Evolutionary conservation across 805 yeast genomes (phyloP).

Genomic region (Candida silvicultrix): DNA sequence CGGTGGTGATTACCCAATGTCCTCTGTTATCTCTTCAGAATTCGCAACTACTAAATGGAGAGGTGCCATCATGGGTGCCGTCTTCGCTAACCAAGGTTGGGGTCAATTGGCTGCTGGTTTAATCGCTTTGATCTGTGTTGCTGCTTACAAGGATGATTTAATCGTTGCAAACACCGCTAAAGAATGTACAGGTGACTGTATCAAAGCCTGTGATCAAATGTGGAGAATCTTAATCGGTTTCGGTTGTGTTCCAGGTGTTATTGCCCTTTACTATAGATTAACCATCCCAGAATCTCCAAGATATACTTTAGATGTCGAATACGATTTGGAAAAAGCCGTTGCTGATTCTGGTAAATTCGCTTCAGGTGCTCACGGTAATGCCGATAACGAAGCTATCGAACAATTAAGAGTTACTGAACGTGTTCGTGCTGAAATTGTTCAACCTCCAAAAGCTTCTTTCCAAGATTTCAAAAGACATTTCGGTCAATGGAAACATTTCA

Average conservation of each 20-base stretch:
- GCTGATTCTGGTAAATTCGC: slow-evolving; percentile 49
- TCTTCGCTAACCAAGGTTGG: slow-evolving; percentile 95
- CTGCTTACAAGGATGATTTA: slow-evolving; percentile 65
- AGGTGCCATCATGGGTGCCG: slow-evolving; percentile 97
- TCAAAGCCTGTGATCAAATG: slow-evolving; percentile 82
- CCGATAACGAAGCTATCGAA: slow-evolving; percentile 36
- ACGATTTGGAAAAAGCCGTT: slow-evolving; percentile 48
- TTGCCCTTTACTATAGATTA: slow-evolving; percentile 85
- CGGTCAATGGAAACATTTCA: slow-evolving; percentile 78
- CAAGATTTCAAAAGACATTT: slow-evolving; percentile 69
- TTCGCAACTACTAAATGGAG: slow-evolving; percentile 94
- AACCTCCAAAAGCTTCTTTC: slow-evolving; percentile 78
- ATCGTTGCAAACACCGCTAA: slow-evolving; percentile 44
- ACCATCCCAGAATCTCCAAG: slow-evolving; percentile 95
- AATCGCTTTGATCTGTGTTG: slow-evolving; percentile 69
- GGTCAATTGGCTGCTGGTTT: slow-evolving; percentile 89
- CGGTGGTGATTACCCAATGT: slow-evolving; percentile 95
- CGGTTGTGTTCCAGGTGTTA: slow-evolving; percentile 82
- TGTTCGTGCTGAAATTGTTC: slow-evolving; percentile 44
- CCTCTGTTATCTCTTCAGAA: slow-evolving; percentile 90
- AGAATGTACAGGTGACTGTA: slow-evolving; percentile 63
- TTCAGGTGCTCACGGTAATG: slow-evolving; percentile 46
- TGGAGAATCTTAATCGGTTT: slow-evolving; percentile 90
- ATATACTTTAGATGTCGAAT: slow-evolving; percentile 72
- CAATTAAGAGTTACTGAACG: slow-evolving; percentile 41